Conservation (phyloP, 352 stramenopile genomes). For the Pythium angustatum region DNA sequence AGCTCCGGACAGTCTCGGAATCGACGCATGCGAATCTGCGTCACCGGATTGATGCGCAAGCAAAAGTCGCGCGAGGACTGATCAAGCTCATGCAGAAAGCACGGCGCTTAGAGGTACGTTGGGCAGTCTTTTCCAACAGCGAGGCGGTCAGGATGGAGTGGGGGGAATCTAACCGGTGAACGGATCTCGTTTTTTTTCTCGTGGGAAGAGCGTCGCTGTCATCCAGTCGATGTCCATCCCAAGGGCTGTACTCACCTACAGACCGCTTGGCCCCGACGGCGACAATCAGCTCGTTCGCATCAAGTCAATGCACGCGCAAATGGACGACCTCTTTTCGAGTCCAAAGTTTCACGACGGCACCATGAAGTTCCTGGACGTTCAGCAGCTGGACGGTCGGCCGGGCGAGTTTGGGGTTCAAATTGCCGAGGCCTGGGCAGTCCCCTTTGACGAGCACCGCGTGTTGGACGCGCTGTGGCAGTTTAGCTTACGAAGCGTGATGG, state of each 20-base stretch:
- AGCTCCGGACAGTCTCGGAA: constrained; percentile 26
- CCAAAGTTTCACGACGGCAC: constrained; percentile 19
- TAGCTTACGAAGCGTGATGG: constrained; percentile 2
- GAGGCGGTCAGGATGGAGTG: no score
- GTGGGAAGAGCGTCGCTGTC: no score
- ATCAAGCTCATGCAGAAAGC: constrained; percentile 29
- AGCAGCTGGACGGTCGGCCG: not conserved
- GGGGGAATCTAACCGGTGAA: no score
- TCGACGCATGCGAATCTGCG: constrained; percentile 30
- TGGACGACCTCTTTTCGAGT: constrained; percentile 7
- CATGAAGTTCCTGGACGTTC: constrained; percentile 18
- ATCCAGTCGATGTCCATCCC: no score
- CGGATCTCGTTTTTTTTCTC: no score
- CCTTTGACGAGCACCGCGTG: constrained; percentile 11
- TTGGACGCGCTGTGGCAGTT: constrained; percentile 17
- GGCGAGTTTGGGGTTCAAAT: constrained; percentile 12
- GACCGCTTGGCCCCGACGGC: not conserved
- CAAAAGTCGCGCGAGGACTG: constrained; percentile 33
- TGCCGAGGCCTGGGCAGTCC: constrained; percentile 14
- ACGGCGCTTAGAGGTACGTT: constrained; percentile 14
- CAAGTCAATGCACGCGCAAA: not conserved
- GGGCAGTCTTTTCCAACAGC: not conserved
- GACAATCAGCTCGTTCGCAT: constrained; percentile 7
- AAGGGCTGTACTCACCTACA: not conserved
- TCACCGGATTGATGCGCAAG: constrained; percentile 30